Conservation (phyloP, 768 basidiomycete genomes). For the Pleurotus pulmonarius region DNA sequence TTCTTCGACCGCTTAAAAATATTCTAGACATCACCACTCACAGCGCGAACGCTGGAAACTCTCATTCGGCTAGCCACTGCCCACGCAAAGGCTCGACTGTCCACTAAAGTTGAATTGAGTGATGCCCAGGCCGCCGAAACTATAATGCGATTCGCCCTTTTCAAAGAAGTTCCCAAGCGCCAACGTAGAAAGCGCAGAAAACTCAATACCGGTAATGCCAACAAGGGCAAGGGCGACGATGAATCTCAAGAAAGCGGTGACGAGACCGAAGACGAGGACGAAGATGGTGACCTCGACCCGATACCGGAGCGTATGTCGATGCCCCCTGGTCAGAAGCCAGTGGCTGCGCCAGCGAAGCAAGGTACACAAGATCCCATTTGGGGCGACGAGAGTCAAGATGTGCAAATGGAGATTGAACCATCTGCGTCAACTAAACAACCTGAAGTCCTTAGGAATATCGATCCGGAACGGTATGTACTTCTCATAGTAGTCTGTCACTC, state of each 20-base stretch:
- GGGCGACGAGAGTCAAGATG: conserved; percentile 66
- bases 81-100: conserved; percentile 93
- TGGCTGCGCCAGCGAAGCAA: conserved; percentile 19
- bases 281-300: conserved; percentile 8
- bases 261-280: conserved; percentile 39
- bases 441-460: conserved; percentile 38
- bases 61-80: conserved; percentile 97
- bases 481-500: conserved; percentile 7
- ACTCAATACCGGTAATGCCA: conserved; percentile 65
- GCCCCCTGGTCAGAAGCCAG: conserved; percentile 30
- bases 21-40: conserved; percentile 88
- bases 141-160: conserved; percentile 95
- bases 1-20: conserved; percentile 5
- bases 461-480: conserved; percentile 54
- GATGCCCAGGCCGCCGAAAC: conserved; percentile 92
- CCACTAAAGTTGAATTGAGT: conserved; percentile 72
- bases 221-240: conserved; percentile 42
- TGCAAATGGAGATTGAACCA: conserved; percentile 53
- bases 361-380: conserved; percentile 52
- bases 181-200: conserved; percentile 82
- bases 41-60: conserved; percentile 97
- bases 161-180: conserved; percentile 93
- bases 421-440: conserved; percentile 28
- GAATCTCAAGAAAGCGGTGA: conserved; percentile 52
- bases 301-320: conserved; percentile 46